These are phyloP conservation scores for Allium fistulosum DNA, from an alignment of 106 monocot species.

Conservation along the genomic window DNA sequence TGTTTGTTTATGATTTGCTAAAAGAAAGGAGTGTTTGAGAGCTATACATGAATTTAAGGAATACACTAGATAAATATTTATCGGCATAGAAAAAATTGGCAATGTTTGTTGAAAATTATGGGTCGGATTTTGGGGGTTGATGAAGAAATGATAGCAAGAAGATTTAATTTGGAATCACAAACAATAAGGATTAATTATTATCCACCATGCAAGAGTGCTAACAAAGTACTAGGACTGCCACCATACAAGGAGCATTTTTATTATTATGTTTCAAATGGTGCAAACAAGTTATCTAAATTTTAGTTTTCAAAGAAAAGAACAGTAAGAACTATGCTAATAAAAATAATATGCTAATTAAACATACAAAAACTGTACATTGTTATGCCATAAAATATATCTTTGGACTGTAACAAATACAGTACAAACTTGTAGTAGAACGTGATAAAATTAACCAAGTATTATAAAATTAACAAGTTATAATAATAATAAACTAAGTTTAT, in stretches of 20 bases:
- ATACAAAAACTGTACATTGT: too few relatives aligned
- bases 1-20: not conserved
- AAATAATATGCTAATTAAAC: too few relatives aligned
- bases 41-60: constrained; percentile 6
- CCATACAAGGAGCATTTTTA: constrained; percentile 24
- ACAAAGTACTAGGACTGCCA: constrained; percentile 34
- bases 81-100: constrained; percentile 3
- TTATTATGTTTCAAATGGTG: too few relatives aligned
- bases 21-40: not conserved
- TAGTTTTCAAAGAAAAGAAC: too few relatives aligned
- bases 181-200: constrained; percentile 46
- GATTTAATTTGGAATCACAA: constrained; percentile 15
- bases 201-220: constrained; percentile 29
- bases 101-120: constrained; percentile 12
- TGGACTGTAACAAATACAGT: too few relatives aligned
- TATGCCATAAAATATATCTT: too few relatives aligned
- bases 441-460: too few relatives aligned
- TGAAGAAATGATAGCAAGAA: not conserved
- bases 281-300: too few relatives aligned
- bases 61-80: constrained; percentile 26
- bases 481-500: too few relatives aligned
- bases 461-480: too few relatives aligned
- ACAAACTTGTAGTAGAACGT: too few relatives aligned
- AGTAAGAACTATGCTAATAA: too few relatives aligned
- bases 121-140: constrained; percentile 24